Evolutionary conservation across 352 stramenopile genomes (phyloP), one percentile per base, ranked within the genome.

Genomic region (Pythium chondricola): DNA sequence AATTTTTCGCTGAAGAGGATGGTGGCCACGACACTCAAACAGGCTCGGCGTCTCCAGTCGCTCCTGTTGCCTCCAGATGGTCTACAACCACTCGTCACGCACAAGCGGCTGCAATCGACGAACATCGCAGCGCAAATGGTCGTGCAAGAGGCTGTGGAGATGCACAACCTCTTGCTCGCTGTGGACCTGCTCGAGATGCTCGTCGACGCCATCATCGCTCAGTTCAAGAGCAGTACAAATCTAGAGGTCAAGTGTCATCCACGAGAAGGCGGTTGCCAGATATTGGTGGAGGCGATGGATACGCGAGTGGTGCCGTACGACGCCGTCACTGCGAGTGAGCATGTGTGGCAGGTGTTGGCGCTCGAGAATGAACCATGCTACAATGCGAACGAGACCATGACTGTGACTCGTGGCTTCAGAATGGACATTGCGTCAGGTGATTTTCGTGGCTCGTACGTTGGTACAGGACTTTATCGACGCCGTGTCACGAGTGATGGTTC

Each of bases 51-150:
- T 8, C 25, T 57, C 17, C 25, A 41, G 6, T 22, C 24, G 2
- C 24, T 49, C 7, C 31, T 57, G 10, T 3, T 20, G 21, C 22
- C n/a, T 13, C 49, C 49, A 10, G 31, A 49, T 10, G 32, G 40
- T 2, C 31, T 57, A 1, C 18, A 32, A 4, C 17, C 31, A 17
- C 30, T 56, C 11, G 41, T 57, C 10, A 40, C 44, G 24, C 41
- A 57, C 41, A 57, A 57, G 43, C 49, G 49, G 8, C 24, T 50
- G 14, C 30, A n/a, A 2, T 31, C 25, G 16, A 17, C 48, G 9
- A 2, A 35, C 6, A n/a, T 32, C 9, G 6, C 2, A 4, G 43
- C 18, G 1, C n/a, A n/a, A n/a, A n/a, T n/a, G n/a, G 14, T 16
- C 3, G 18, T 43, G 5, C 38, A 29, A 3, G 29, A 40, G 9